These are phyloP conservation scores for Medicago ruthenica DNA, from an alignment of 306 rosid species.

Conservation along the genomic window DNA sequence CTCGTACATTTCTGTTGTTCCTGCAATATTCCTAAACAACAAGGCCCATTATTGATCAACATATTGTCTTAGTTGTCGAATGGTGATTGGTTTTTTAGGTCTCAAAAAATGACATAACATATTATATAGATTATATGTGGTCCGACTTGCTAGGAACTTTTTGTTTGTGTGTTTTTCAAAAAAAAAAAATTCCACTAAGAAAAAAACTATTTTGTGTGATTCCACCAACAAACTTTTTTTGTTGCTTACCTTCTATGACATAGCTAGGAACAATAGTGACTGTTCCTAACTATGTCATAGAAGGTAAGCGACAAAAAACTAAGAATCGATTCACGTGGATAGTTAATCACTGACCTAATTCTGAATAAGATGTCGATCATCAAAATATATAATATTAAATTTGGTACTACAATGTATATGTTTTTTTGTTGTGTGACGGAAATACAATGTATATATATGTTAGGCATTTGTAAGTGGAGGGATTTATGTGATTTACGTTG, in stretches of 20 bases:
- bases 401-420: neutral
- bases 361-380: neutral
- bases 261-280: too few relatives aligned
- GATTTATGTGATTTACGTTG: too few relatives aligned
- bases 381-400: neutral
- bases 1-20: neutral
- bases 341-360: neutral
- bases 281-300: neutral
- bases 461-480: too few relatives aligned
- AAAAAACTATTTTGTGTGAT: neutral
- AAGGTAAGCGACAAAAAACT: neutral
- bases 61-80: neutral
- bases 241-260: too few relatives aligned
- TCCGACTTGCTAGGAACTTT: neutral
- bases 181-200: too few relatives aligned
- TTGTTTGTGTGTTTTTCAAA: neutral
- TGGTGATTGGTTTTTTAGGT: neutral
- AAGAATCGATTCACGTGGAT: neutral
- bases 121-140: neutral
- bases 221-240: too few relatives aligned
- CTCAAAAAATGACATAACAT: neutral
- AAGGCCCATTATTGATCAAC: neutral
- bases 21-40: slow-evolving; percentile 1
- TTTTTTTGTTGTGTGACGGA: too few relatives aligned
- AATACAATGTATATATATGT: too few relatives aligned